Evolutionary conservation across 768 basidiomycete genomes (phyloP), one percentile per base, ranked within the genome.

Genomic region (Tulasnella sp.): DNA sequence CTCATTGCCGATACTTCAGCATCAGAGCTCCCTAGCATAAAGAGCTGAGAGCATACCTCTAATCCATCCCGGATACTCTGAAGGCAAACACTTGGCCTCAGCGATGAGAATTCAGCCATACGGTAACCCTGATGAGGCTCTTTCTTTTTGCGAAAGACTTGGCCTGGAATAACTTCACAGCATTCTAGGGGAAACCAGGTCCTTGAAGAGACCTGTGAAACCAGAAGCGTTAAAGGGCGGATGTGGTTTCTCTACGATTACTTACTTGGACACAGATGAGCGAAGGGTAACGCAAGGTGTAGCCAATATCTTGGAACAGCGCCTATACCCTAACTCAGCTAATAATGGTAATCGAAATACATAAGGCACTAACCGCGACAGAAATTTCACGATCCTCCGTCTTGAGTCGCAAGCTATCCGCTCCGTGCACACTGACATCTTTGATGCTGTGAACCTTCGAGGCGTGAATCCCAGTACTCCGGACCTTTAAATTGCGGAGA

Each of bases 121-220:
- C 88, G 87, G 75, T 88, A 89, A 0, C 91, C 91, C 31, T 69
- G 64, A 4, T 44, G 5, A 7, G 74, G 46, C 18, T 20, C n/a
- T 83, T 91, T 91, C 75, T 93, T 91, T 81, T 92, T 93, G 54
- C 91, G 88, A 88, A 93, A 91, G 58, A 93, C 89, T 82, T 95
- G 94, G 0, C 93, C 93, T 0, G 88, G 84, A 0, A 89, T 87
- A 4, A 95, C 91, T 0, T 84, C 85, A 83, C 93, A 94, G 2
- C 91, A 84, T 82, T 95, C 94, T 0, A 95, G 84, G 0, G 94
- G 94, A 5, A 93, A 87, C 48, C 91, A 83, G 0, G 93, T 92
- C n/a, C 2, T 31, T 24, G 31, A 12, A 24, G 41, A 42, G n/a
- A 79, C 8, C 78, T 79, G 22, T 12, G 12, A 31, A 41, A 1